Base-by-base conservation (phyloP, 192 early-diverging fungal genomes). In the Podila epigama region DNA sequence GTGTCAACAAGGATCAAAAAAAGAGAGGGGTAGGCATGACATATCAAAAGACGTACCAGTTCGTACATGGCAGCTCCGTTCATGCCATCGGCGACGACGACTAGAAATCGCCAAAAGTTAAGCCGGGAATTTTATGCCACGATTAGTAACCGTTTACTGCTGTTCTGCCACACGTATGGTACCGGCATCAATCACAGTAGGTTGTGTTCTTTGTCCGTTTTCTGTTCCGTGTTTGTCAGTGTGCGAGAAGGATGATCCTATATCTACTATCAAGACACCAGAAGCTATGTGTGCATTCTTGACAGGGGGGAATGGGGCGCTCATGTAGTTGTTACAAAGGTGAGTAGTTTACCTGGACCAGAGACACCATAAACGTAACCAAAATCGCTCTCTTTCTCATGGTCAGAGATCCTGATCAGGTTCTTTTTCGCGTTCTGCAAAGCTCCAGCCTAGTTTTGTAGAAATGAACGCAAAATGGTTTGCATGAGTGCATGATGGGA, bases 21-120 rank as follows among this genome's bases (percentile, higher is more conserved):
- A n/a, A n/a, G n/a, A n/a, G n/a, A n/a, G n/a, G n/a, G n/a, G n/a
- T n/a, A n/a, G n/a, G n/a, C n/a, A n/a, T n/a, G n/a, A n/a, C n/a
- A n/a, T n/a, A n/a, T n/a, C n/a, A 48, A 48, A 22, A 48, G 7
- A 81, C 85, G 31, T 86, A 99, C 98, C 85, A 99, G 86, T 84
- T 99, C 98, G 85, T 92, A 90, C 96, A 99, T 98, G 66, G 97
- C 95, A 36, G 91, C 93, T 60, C 98, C 98, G 51, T 83, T 86
- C 98, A 99, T 99, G 71, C 92, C 90, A 80, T 98, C 98, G 20
- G 98, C 98, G n/a, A 98, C 87, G 39, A 99, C 98, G 63, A 99
- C 96, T 95, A 81, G 44, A 9, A 22, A 1, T 25, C 44, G n/a
- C n/a, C n/a, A n/a, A n/a, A n/a, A 48, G 1, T 48, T 48, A 15